These are phyloP conservation scores for Mrakia frigida DNA, from an alignment of 768 basidiomycete species.

Conservation along the genomic window DNA sequence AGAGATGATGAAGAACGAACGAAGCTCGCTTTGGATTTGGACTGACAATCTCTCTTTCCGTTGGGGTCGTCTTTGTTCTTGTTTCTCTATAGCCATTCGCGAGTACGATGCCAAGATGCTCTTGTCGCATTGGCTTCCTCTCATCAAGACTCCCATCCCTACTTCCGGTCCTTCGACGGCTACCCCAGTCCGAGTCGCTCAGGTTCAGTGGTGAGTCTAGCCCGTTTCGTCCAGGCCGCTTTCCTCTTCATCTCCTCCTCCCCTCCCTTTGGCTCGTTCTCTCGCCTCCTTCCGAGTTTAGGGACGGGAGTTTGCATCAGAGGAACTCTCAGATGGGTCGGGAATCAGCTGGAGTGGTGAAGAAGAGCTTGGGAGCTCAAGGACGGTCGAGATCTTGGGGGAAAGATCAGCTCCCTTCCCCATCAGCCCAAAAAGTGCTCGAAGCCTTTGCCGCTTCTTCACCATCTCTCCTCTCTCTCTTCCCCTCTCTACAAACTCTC, in stretches of 20 bases:
- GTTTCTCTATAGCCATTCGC: conserved; percentile 63
- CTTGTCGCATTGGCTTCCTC: conserved; percentile 92
- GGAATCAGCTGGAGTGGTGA: not conserved
- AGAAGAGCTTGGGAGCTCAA: not conserved
- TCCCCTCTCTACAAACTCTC: conserved; percentile 36
- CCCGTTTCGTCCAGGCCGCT: conserved; percentile 44
- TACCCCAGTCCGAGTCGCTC: conserved; percentile 30
- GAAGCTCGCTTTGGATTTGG: not conserved
- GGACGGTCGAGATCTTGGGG: not conserved
- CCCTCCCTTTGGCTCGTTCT: not conserved
- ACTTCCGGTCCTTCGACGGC: conserved; percentile 31
- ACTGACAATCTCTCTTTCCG: not conserved
- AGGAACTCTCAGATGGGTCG: not conserved
- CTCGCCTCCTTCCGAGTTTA: not conserved
- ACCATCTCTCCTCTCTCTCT: conserved; percentile 60
- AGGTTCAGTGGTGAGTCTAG: conserved; percentile 31
- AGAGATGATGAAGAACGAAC: not conserved
- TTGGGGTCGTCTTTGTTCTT: not conserved
- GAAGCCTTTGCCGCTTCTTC: conserved; percentile 26
- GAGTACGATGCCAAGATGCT: conserved; percentile 99
- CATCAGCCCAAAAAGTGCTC: not conserved
- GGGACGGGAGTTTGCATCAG: not conserved
- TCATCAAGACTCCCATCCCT: conserved; percentile 59
- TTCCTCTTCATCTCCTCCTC: conserved; percentile 51
- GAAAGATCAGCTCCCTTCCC: not conserved